Percentiles rank a stretch among this genome's conserved stretches.
phyloP scores from a whole-genome alignment of 2,329 filamentous ascomycete species.

The Elsinoe australis region DNA sequence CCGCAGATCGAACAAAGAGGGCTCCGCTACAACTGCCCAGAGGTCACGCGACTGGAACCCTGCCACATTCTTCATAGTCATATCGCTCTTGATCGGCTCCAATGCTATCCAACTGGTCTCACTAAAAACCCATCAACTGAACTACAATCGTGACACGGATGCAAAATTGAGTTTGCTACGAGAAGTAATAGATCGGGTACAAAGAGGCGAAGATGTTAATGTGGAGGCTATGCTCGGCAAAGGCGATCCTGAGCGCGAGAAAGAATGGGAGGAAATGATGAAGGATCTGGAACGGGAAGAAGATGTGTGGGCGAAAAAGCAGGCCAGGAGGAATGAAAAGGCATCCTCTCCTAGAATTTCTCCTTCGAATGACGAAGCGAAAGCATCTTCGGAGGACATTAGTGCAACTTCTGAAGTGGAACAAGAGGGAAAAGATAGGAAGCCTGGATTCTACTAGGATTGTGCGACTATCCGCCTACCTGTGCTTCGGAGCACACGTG shows the following conservation, averaged over 20 bases:
- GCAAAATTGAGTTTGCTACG: conserved; percentile 67
- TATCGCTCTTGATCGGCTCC: conserved; percentile 75
- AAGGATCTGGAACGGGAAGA: conserved; percentile 31
- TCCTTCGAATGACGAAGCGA: not conserved
- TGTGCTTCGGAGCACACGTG: not conserved
- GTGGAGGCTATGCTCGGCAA: conserved; percentile 76
- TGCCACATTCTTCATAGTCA: conserved; percentile 57
- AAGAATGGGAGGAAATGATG: conserved; percentile 80
- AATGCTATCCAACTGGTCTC: conserved; percentile 91
- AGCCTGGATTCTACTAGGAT: conserved; percentile 14
- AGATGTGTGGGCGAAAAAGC: conserved; percentile 26
- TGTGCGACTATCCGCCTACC: no score
- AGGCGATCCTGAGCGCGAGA: conserved; percentile 65
- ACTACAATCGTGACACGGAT: conserved; percentile 68
- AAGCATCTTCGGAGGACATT: not conserved
- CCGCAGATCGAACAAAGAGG: conserved; percentile 22
- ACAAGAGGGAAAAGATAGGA: not conserved
- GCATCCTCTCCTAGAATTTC: not conserved
- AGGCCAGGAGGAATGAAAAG: conserved; percentile 22
- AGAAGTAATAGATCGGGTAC: conserved; percentile 65
- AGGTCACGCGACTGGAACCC: conserved; percentile 43
- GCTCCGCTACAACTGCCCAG: conserved; percentile 18
- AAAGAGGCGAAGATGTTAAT: conserved; percentile 69
- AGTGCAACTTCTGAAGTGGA: not conserved
- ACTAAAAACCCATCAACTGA: conserved; percentile 65